Evolutionary conservation across 1,139 yeast species (phyloP), one percentile per base, ranked within the genome.

Genomic region (Magnusiomyces sp.): DNA sequence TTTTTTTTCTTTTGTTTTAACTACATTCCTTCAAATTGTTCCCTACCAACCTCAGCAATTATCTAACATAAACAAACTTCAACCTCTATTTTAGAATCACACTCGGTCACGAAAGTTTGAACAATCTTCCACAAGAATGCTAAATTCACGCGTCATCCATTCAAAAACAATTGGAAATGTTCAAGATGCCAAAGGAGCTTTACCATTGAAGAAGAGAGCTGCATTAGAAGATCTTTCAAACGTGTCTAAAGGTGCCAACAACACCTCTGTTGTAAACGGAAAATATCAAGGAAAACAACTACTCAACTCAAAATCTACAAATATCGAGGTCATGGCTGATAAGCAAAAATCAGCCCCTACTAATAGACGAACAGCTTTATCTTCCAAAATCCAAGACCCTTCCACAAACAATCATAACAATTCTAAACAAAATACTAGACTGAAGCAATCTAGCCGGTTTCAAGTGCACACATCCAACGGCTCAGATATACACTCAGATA

Each of bases 201-300:
- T 23, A 23, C 29, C 29, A 23, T 23, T 23, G 29, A 43, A 43
- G 19, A 34, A 20, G 37, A 58, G 68, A 17, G 62, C 68, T 29
- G 68, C 67, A 9, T 55, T 64, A 33, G 67, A 64, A 4, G 68
- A 64, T 49, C 57, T 64, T 31, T 63, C 65, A 48, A 64, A 63
- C 47, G 60, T 62, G 34, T 53, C 55, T 33, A 59, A 59, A 38
- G 51, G 53, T 41, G 39, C 50, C 37, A 43, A 6, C 13, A 46
- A 53, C 48, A 19, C 45, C 48, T 36, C 53, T 43, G 37, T 31
- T 23, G 29, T 7, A 23, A 23, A 23, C 7, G 29, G 29, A 23
- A 23, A 23, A 23, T 23, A 23, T 23, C 29, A 23, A 23, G 29
- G 29, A 23, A 23, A 23, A 7, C 29, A 23, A 23, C 29, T 7